Evolutionary conservation across 169 alveolate genomes (phyloP).

Genomic region (Cryptosporidium ryanae): DNA sequence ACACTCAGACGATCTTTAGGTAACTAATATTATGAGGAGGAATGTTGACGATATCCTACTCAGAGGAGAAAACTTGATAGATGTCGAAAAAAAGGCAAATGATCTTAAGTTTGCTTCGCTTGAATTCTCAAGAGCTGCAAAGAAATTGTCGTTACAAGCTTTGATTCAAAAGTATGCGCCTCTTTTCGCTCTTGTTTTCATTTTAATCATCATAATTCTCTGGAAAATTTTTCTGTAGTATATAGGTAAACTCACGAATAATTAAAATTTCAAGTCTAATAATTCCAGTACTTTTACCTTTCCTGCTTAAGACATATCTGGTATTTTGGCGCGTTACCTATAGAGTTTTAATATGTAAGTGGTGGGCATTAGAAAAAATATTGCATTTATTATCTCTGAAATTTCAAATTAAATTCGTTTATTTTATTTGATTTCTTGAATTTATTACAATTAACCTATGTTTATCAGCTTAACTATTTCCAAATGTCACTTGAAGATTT

Average conservation of each 20-base stretch:
- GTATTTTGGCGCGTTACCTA: too few species aligned
- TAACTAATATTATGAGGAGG: constrained; percentile 76
- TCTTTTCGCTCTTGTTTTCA: constrained; percentile 20
- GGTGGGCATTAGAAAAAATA: too few species aligned
- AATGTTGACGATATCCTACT: constrained; percentile 79
- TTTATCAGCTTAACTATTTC: too few species aligned
- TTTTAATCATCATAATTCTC: constrained; percentile 53
- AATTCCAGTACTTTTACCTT: too few species aligned
- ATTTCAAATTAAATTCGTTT: too few species aligned
- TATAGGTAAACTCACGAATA: neutral
- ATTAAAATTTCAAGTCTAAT: too few species aligned
- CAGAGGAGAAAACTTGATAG: constrained; percentile 78
- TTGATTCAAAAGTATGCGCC: constrained; percentile 79
- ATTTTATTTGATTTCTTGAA: too few species aligned
- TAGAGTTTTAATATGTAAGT: too few species aligned
- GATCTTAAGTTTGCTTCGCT: constrained; percentile 67
- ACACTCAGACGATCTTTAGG: constrained; percentile 35
- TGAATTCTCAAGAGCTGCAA: constrained; percentile 77
- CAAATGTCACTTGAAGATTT: too few species aligned
- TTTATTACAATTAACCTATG: too few species aligned
- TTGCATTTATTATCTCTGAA: too few species aligned
- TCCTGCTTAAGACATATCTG: too few species aligned
- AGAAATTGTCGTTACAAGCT: constrained; percentile 77
- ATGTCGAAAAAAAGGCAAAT: constrained; percentile 66
- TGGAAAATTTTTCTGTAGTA: constrained; percentile 60